Evolutionary conservation across 2,329 filamentous ascomycete species (phyloP).

Genomic region (Pyrenophora seminiperda): DNA sequence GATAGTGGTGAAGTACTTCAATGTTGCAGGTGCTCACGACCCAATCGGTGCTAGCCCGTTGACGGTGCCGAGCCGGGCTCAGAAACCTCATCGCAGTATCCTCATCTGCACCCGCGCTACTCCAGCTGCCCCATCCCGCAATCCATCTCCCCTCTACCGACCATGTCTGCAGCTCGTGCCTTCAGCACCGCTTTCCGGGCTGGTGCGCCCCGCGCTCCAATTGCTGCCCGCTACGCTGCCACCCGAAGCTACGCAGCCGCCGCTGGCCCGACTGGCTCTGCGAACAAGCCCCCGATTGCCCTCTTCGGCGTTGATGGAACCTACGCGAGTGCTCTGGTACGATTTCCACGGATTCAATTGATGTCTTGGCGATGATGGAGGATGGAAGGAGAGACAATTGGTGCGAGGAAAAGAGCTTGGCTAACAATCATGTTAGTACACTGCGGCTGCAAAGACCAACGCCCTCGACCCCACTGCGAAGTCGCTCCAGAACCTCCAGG

Average conservation of each 20-base stretch:
- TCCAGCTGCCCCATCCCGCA: constrained; percentile 36
- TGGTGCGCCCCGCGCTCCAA: constrained; percentile 61
- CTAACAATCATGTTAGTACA: constrained; percentile 70
- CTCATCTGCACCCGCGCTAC: constrained; percentile 27
- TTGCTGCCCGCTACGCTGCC: constrained; percentile 65
- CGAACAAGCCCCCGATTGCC: constrained; percentile 83
- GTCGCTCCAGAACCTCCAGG: constrained; percentile 72
- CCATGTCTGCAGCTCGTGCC: constrained; percentile 63
- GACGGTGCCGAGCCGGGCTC: constrained; percentile 26
- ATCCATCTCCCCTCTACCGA: constrained; percentile 48
- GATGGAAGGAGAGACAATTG: constrained; percentile 30
- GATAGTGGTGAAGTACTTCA: background rate
- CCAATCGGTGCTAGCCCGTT: constrained; percentile 20
- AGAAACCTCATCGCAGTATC: constrained; percentile 34
- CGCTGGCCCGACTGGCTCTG: constrained; percentile 61
- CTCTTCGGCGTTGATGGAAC: constrained; percentile 97
- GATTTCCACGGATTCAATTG: constrained; percentile 45
- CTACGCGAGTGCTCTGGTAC: constrained; percentile 97
- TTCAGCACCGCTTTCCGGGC: constrained; percentile 63
- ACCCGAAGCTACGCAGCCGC: constrained; percentile 77
- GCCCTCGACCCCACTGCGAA: constrained; percentile 84
- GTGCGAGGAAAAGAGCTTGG: constrained; percentile 16
- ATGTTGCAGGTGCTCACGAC: background rate
- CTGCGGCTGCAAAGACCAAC: constrained; percentile 86
- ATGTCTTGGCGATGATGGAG: constrained; percentile 19